Base-by-base conservation (phyloP, 176 grass and related monocot genomes). In the Alopecurus myosuroides region DNA sequence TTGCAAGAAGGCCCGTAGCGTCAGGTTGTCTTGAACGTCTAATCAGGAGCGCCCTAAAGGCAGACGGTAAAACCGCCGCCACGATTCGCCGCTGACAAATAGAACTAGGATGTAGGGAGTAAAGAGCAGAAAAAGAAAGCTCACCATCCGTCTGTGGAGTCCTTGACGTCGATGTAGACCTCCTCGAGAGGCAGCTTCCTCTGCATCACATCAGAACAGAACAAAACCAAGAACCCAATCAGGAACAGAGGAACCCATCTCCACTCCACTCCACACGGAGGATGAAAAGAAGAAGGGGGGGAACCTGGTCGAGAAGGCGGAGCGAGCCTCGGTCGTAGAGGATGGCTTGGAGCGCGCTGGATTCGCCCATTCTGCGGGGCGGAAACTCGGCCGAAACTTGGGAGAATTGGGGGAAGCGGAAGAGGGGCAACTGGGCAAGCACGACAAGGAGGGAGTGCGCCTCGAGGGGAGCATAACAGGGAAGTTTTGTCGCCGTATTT, bases 271-370 rank as follows among this genome's bases (percentile, higher is more conserved):
- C 10, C 50, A 10, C 49, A 29, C 19, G 2, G 2, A 0, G 22
- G 15, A 57, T 23, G 20, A 0, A 37, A 17, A 7, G 34, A 17
- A 30, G 30, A 1, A 26, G 18, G 10, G 23, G 28, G 63, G 0
- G 25, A 12, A 94, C 96, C 85, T 98, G 96, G 78, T 95, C 96
- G 6, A 98, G 93, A 30, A 98, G 93, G 77, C 96, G 93, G n/a
- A 98, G 93, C 29, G 91, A 90, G 0, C 91, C 91, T 13, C 89
- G 93, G 46, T 48, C 29, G 88, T 95, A 98, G 56, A 79, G 80
- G 52, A 98, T 95, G 31, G 96, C 71, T 70, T 89, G 91, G 20
- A 98, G 93, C 35, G 91, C 71, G 28, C 62, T 70, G 5, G 87
- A 78, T 77, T 42, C 89, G 2, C 12, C 83, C 88, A 90, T 87